phyloP scores from a whole-genome alignment of 495 filamentous ascomycete genomes.

The Xylaria curta region DNA sequence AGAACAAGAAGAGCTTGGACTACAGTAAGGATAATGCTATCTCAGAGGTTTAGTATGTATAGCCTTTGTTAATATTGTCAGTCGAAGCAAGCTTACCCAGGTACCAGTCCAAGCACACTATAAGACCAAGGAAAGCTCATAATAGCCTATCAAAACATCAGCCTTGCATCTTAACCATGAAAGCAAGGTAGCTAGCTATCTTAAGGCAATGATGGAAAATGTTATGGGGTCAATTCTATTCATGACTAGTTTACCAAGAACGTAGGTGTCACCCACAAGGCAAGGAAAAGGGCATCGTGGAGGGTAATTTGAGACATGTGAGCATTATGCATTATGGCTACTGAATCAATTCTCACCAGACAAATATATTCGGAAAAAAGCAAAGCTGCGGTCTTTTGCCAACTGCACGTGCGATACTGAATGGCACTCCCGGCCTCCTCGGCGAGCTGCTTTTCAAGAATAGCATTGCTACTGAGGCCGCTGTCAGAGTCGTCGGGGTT shows the following conservation, averaged over 20 bases:
- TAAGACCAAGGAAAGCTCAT: slow-evolving; percentile 95
- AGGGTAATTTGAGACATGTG: not conserved
- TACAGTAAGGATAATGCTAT: slow-evolving; percentile 74
- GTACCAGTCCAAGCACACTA: slow-evolving; percentile 83
- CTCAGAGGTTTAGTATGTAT: slow-evolving; percentile 23
- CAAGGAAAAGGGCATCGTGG: not conserved
- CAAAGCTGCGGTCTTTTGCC: slow-evolving; percentile 88
- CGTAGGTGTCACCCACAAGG: not conserved
- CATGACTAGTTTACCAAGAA: not conserved
- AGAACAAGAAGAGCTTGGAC: slow-evolving; percentile 75
- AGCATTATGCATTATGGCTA: not conserved
- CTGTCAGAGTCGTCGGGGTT: slow-evolving; percentile 44
- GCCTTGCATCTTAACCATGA: not conserved
- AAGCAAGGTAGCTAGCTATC: not conserved
- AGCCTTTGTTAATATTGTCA: slow-evolving; percentile 18
- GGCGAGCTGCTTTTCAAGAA: slow-evolving; percentile 75
- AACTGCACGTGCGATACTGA: slow-evolving; percentile 88
- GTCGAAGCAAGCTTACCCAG: slow-evolving; percentile 57
- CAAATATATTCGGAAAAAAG: slow-evolving; percentile 94
- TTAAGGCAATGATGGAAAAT: not conserved
- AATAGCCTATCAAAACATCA: slow-evolving; percentile 61
- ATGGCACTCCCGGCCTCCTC: slow-evolving; percentile 79
- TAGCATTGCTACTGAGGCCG: slow-evolving; percentile 50
- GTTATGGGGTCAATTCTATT: not conserved
- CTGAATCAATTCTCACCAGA: slow-evolving; percentile 50